These are phyloP conservation scores for Ambrosiella cleistominuta DNA, from an alignment of 2,329 filamentous ascomycete genomes.

Conservation along the genomic window DNA sequence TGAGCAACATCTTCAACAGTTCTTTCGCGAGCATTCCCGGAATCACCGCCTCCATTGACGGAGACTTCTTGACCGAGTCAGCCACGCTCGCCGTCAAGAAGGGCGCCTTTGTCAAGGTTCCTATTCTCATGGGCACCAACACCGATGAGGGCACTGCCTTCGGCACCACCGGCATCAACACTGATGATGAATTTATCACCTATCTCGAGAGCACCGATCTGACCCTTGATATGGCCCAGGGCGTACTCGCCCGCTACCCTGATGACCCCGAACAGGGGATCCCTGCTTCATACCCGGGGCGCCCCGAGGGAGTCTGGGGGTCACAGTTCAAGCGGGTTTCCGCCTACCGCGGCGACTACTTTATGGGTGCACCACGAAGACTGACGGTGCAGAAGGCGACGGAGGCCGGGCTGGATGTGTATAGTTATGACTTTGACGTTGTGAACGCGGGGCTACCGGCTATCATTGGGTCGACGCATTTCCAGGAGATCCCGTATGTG, in stretches of 20 bases:
- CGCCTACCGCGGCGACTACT: conserved; percentile 35
- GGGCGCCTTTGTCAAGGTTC: conserved; percentile 45
- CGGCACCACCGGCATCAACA: conserved; percentile 34
- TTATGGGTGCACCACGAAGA: conserved; percentile 37
- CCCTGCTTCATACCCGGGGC: conserved; percentile 24
- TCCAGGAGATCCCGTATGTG: conserved; percentile 22
- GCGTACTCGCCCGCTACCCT: conserved; percentile 30
- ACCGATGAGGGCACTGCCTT: conserved; percentile 46
- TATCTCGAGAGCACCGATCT: conserved; percentile 19
- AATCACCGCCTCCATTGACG: conserved; percentile 19
- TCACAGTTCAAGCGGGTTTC: conserved; percentile 35
- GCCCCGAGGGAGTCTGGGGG: conserved; percentile 21
- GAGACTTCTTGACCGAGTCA: conserved; percentile 24
- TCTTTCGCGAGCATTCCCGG: conserved; percentile 13
- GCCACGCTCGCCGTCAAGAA: conserved; percentile 33
- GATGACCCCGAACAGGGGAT: conserved; percentile 30
- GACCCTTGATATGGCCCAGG: conserved; percentile 18
- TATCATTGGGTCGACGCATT: conserved; percentile 17
- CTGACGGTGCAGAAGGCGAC: conserved; percentile 35
- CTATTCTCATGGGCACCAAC: conserved; percentile 46
- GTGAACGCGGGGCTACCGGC: conserved; percentile 17
- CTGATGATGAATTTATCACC: conserved; percentile 31
- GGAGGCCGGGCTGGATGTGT: conserved; percentile 29
- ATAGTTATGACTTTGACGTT: conserved; percentile 34
- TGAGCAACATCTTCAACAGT: conserved; percentile 19